Conservation (phyloP, 768 basidiomycete species). For the Lactarius hatsudake region DNA sequence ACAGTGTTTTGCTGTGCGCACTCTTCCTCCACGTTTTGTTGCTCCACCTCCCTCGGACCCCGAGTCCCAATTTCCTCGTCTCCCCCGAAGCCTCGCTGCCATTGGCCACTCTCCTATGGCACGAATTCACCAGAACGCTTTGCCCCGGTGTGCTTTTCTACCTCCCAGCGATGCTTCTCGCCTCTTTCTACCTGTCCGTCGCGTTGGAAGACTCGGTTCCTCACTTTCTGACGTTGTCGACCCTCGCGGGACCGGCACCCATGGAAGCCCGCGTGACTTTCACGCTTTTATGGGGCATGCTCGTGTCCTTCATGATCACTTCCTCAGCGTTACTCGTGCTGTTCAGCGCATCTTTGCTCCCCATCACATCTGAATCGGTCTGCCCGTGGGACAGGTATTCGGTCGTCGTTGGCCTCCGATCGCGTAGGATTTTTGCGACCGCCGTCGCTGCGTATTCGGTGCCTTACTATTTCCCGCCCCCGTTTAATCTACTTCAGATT, state of each 20-base stretch:
- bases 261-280: constrained; percentile 48
- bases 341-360: constrained; percentile 30
- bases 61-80: constrained; percentile 46
- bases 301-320: constrained; percentile 37
- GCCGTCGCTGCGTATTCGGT: constrained; percentile 36
- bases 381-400: constrained; percentile 52
- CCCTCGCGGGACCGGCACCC: constrained; percentile 35
- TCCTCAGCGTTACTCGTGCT: constrained; percentile 38
- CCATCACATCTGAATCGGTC: constrained; percentile 10
- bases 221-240: constrained; percentile 26
- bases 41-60: constrained; percentile 45
- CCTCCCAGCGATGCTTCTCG: constrained; percentile 45
- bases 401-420: constrained; percentile 39
- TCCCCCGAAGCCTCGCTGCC: constrained; percentile 43
- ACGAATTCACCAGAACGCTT: constrained; percentile 39
- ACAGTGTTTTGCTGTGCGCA: constrained; percentile 41
- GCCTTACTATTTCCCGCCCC: constrained; percentile 48
- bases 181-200: constrained; percentile 45
- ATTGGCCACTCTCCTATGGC: constrained; percentile 42
- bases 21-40: constrained; percentile 43
- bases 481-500: constrained; percentile 46
- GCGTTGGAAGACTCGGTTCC: constrained; percentile 42
- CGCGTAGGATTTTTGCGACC: constrained; percentile 42
- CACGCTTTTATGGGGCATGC: constrained; percentile 37
- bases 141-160: constrained; percentile 46